Evolutionary conservation across 148 eudicot genomes (phyloP), one percentile per base, ranked within the genome.

Genomic region (Silene uniflora): DNA sequence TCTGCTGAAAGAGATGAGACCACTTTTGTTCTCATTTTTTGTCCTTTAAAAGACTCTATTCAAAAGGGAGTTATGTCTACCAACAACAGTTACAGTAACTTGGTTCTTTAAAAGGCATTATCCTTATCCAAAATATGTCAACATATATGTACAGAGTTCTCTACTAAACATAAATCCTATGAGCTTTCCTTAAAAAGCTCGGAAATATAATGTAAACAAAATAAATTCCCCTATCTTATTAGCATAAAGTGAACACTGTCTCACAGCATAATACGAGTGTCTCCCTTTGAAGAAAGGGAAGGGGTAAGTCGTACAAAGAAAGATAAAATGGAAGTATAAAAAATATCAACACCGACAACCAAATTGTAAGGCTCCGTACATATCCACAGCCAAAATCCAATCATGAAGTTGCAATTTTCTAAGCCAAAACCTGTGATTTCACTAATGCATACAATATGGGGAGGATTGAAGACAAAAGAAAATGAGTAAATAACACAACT

Each of bases 381-480:
- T 2, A 10, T n/a, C 61, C 61, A 5, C n/a, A 19, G 23, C 12
- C 21, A 60, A 60, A 60, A 19, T 21, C 25, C 63, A 58, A 16
- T n/a, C 62, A 6, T 58, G 62, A 18, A 18, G 19, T 58, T 24
- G 22, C 67, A 62, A 62, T 23, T 62, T 23, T 24, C 24, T 9
- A 65, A 65, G 69, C 44, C 8, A 67, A 65, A 23, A 44, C 46
- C 25, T 2, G 19, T 42, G 62, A 73, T 52, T 13, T 52, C 56
- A 52, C 56, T 14, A 21, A 29, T 8, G 46, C 42, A 17, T 65
- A 44, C 42, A 18, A n/a, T 9, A 18, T 16, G 32, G 18, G 68
- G 67, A 74, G 56, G 54, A n/a, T 46, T 21, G 56, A 55, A 44
- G 29, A 71, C 69, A 67, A 67, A 46, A 69, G 75, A 52, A 66